Evolutionary conservation across 495 filamentous ascomycete species (phyloP).

Genomic region (Podospora bellae-mahoneyi): DNA sequence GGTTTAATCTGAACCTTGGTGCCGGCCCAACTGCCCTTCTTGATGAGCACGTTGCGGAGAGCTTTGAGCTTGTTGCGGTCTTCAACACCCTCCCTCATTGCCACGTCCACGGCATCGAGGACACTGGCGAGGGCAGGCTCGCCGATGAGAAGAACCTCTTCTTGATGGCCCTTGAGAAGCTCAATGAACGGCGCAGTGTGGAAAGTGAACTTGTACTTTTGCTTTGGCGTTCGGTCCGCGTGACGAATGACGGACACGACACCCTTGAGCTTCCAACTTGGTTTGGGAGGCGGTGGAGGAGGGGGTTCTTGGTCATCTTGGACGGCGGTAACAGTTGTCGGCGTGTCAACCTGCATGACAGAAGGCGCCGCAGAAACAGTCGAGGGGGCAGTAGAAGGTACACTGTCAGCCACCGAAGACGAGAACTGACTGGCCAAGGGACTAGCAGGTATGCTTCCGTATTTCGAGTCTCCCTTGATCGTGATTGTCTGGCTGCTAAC

Average conservation of each 20-base stretch:
- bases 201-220: conserved; percentile 99
- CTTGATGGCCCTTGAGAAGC: conserved; percentile 86
- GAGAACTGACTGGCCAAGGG: conserved; percentile 35
- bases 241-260: conserved; percentile 95
- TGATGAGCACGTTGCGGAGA: conserved; percentile 78
- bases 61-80: conserved; percentile 81
- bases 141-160: conserved; percentile 92
- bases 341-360: conserved; percentile 20
- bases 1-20: conserved; percentile 99
- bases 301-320: conserved; percentile 37
- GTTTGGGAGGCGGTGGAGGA: conserved; percentile 84
- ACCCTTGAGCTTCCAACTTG: conserved; percentile 97
- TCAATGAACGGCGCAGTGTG: conserved; percentile 95
- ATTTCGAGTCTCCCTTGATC: conserved; percentile 30
- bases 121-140: conserved; percentile 89
- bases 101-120: conserved; percentile 73
- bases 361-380: conserved; percentile 44
- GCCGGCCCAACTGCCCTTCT: conserved; percentile 88
- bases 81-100: conserved; percentile 72
- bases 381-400: conserved; percentile 42
- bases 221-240: conserved; percentile 95
- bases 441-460: conserved; percentile 36
- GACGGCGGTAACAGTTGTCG: not conserved
- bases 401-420: conserved; percentile 34
- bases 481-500: conserved; percentile 2